Percentiles rank a stretch among this genome's conserved stretches.
phyloP scores from a whole-genome alignment of 2,329 filamentous ascomycete genomes.

The Blumeria graminis region DNA sequence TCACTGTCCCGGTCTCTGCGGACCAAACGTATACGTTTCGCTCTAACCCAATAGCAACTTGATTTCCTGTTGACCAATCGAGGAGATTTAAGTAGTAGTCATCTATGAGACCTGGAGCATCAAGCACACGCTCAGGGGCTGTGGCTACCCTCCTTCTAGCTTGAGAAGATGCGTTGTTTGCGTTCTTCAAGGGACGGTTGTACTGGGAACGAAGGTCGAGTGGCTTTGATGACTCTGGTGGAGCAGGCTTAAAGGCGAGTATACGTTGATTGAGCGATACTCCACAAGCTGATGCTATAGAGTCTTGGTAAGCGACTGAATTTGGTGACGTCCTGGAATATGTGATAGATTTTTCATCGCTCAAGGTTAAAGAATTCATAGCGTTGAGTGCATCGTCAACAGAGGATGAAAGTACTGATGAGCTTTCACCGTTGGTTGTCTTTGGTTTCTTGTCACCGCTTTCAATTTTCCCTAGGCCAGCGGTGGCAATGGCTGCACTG shows the following conservation, averaged over 20 bases:
- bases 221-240: slow-evolving; percentile 95
- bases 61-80: slow-evolving; percentile 94
- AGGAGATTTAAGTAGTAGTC: slow-evolving; percentile 98
- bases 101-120: slow-evolving; percentile 85
- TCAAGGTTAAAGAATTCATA: slow-evolving; percentile 54
- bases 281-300: slow-evolving; percentile 71
- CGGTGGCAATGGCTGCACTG: slow-evolving; percentile 68
- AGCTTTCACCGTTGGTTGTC: slow-evolving; percentile 44
- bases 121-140: slow-evolving; percentile 82
- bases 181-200: slow-evolving; percentile 77
- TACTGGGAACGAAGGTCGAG: slow-evolving; percentile 95
- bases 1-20: slow-evolving; percentile 74
- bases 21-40: slow-evolving; percentile 98
- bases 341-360: slow-evolving; percentile 38
- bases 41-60: slow-evolving; percentile 92
- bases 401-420: slow-evolving; percentile 43
- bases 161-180: slow-evolving; percentile 51
- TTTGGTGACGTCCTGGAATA: slow-evolving; percentile 68
- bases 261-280: slow-evolving; percentile 88
- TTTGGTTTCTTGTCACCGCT: slow-evolving; percentile 46
- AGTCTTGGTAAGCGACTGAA: slow-evolving; percentile 76
- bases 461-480: slow-evolving; percentile 64
- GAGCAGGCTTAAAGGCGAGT: slow-evolving; percentile 89
- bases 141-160: slow-evolving; percentile 82
- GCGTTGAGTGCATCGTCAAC: slow-evolving; percentile 58